phyloP scores from a whole-genome alignment of 73 alveolate genomes.

The Uronychia binucleata region DNA sequence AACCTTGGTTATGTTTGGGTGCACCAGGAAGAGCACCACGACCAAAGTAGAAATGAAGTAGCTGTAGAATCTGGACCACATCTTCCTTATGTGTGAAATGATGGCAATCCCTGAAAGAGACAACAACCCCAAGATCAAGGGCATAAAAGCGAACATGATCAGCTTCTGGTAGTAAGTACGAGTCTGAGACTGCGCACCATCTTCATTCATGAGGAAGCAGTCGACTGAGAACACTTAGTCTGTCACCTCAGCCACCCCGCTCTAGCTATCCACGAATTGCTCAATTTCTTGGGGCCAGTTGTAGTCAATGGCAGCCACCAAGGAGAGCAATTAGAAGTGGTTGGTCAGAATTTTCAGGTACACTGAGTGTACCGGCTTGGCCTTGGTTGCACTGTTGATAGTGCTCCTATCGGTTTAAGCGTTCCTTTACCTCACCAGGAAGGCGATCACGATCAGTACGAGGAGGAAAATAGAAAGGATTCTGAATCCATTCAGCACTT shows the following conservation, averaged over 20 bases:
- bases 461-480: slow-evolving; percentile 9
- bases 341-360: slow-evolving; percentile 57
- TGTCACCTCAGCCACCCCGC: slow-evolving; percentile 18
- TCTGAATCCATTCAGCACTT: not conserved
- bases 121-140: not conserved
- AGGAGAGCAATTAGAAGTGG: slow-evolving; percentile 31
- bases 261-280: slow-evolving; percentile 13
- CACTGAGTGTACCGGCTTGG: slow-evolving; percentile 45
- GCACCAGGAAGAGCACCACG: slow-evolving; percentile 28
- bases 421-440: no score
- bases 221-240: slow-evolving; percentile 51
- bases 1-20: slow-evolving; percentile 32
- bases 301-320: slow-evolving; percentile 38
- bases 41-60: slow-evolving; percentile 19
- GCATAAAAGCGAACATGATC: not conserved
- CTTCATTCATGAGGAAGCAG: slow-evolving; percentile 39
- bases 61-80: not conserved
- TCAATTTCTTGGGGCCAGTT: slow-evolving; percentile 55
- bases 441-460: not conserved
- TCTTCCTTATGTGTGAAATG: not conserved
- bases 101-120: not conserved
- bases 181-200: slow-evolving; percentile 8
- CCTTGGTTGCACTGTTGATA: slow-evolving; percentile 25
- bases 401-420: no score
- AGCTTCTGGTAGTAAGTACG: not conserved